These are phyloP conservation scores for Cylindrotheca fusiformis DNA, from an alignment of 108 stramenopile genomes.

Conservation along the genomic window DNA sequence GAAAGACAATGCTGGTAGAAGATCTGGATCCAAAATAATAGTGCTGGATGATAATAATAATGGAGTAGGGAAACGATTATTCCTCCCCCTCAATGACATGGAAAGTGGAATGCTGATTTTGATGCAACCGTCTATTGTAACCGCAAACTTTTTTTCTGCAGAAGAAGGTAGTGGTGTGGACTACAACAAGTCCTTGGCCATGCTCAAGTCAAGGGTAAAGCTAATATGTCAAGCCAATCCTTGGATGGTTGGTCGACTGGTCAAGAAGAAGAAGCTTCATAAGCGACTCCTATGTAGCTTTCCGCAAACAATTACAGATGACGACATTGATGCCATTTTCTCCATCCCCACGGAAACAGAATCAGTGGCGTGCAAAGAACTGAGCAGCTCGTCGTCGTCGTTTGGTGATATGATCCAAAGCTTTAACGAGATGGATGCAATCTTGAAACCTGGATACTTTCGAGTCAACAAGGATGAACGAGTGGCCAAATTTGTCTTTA, in stretches of 20 bases:
- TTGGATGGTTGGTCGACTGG: background rate
- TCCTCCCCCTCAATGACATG: background rate
- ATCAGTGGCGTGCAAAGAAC: background rate
- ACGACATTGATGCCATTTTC: background rate
- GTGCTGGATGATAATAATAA: too few relatives aligned
- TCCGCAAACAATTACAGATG: background rate
- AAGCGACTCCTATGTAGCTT: background rate
- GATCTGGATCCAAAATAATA: too few relatives aligned
- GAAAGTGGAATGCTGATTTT: background rate
- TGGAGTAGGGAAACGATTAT: too few relatives aligned
- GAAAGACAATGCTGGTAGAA: too few relatives aligned
- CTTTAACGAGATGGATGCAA: background rate
- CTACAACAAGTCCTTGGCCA: background rate
- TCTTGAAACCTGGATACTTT: background rate
- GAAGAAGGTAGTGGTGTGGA: background rate
- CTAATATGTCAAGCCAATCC: background rate
- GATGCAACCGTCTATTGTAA: background rate
- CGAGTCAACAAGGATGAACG: background rate
- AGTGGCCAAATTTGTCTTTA: background rate
- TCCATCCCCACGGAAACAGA: background rate
- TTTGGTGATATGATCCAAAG: background rate
- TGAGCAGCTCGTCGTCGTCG: background rate
- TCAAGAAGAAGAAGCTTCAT: background rate
- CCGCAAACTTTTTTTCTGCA: background rate
- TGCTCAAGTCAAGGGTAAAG: background rate